These are phyloP conservation scores for Juncus effusus DNA, from an alignment of 176 grass and related monocot species.

Conservation along the genomic window DNA sequence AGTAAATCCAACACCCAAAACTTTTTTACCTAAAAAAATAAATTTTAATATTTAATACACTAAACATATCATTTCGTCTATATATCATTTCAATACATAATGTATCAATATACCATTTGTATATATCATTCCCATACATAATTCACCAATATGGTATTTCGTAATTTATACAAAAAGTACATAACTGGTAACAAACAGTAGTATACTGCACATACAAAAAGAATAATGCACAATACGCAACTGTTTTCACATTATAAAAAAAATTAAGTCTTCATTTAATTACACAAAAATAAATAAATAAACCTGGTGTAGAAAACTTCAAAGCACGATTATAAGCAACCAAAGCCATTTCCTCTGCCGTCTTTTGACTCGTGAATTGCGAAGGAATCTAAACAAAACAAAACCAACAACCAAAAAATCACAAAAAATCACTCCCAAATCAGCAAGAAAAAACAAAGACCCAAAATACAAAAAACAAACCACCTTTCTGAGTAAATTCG, in stretches of 20 bases:
- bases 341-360: conserved; percentile 81
- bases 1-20: conserved; percentile 86
- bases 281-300: not conserved
- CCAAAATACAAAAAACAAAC: not conserved
- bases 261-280: not conserved
- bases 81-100: not conserved
- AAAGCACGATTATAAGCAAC: conserved; percentile 73
- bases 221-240: too few species aligned
- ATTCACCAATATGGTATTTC: too few species aligned
- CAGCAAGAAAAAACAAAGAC: not conserved
- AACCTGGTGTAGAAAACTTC: conserved; percentile 86
- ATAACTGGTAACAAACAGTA: too few species aligned
- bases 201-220: too few species aligned
- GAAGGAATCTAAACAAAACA: conserved; percentile 48
- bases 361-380: conserved; percentile 73
- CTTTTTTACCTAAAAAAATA: conserved; percentile 47
- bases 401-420: not conserved
- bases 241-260: too few species aligned
- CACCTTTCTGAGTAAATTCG: conserved; percentile 84
- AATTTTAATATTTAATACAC: not conserved
- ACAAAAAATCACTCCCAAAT: conserved; percentile 1
- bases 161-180: too few species aligned
- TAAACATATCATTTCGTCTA: not conserved
- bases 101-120: too few species aligned
- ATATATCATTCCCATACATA: too few species aligned